Conservation (phyloP, 345 rosid genomes). For the Heritiera fomes region DNA sequence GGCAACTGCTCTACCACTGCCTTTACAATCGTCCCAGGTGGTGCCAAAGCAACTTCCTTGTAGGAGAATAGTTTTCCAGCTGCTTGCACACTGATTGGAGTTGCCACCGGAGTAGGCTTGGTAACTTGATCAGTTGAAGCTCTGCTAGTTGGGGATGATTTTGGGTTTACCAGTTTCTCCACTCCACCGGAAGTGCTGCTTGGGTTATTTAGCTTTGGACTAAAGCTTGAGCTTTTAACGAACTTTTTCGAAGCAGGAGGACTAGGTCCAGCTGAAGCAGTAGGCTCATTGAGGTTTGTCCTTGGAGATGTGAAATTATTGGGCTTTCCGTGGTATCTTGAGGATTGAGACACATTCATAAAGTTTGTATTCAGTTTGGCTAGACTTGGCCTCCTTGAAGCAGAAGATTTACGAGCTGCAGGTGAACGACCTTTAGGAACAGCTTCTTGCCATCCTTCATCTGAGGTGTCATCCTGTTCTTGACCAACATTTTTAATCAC, state of each 20-base stretch:
- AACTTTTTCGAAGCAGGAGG: constrained; percentile 54
- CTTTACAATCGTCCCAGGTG: constrained; percentile 91
- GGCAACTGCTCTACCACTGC: constrained; percentile 75
- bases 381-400: constrained; percentile 74
- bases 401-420: constrained; percentile 60
- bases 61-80: constrained; percentile 92
- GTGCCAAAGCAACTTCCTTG: constrained; percentile 98
- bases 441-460: constrained; percentile 99
- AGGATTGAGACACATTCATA: constrained; percentile 59
- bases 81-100: constrained; percentile 64
- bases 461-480: constrained; percentile 55
- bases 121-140: constrained; percentile 51
- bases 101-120: constrained; percentile 48
- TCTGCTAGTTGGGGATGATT: constrained; percentile 55
- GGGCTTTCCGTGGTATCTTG: constrained; percentile 68
- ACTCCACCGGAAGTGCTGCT: constrained; percentile 40
- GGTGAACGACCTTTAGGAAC: constrained; percentile 84
- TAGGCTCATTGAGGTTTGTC: constrained; percentile 48
- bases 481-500: constrained; percentile 36
- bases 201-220: constrained; percentile 52
- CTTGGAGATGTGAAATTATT: constrained; percentile 63
- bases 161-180: constrained; percentile 48
- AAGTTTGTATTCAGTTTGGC: constrained; percentile 91
- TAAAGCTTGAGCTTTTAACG: constrained; percentile 72
- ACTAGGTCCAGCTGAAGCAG: constrained; percentile 44